Evolutionary conservation across 2,329 filamentous ascomycete genomes (phyloP).

Genomic region (Botrytis sinoallii): DNA sequence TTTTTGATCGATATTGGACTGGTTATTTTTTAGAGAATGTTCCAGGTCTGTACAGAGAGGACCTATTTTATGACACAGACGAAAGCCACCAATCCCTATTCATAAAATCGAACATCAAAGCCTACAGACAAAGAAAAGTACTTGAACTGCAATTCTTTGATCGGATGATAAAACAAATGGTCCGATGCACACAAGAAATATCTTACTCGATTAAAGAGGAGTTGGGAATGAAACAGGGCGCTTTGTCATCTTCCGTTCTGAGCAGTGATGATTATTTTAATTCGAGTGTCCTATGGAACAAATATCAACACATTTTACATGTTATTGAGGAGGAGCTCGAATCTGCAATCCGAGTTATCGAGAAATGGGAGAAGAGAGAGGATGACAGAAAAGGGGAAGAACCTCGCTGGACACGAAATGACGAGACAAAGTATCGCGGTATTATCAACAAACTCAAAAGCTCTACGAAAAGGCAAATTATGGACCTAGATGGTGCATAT

Average conservation of each 20-base stretch:
- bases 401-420: not conserved
- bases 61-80: fast-evolving
- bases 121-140: not conserved
- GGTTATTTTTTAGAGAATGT: not conserved
- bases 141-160: not conserved
- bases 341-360: not conserved
- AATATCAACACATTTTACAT: not conserved
- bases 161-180: not conserved
- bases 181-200: not conserved
- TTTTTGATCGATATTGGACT: not conserved
- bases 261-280: not conserved
- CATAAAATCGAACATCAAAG: not conserved
- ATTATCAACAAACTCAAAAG: not conserved
- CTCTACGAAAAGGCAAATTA: not conserved
- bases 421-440: not conserved
- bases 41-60: not conserved
- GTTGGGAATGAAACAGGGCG: not conserved
- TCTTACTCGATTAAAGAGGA: not conserved
- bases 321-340: not conserved
- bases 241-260: not conserved
- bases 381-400: not conserved
- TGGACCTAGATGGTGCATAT: not conserved
- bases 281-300: not conserved
- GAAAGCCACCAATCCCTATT: fast-evolving
- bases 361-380: not conserved